These are phyloP conservation scores for Lecanoromycetidae sp. DNA, from an alignment of 2,329 filamentous ascomycete genomes.

Conservation along the genomic window DNA sequence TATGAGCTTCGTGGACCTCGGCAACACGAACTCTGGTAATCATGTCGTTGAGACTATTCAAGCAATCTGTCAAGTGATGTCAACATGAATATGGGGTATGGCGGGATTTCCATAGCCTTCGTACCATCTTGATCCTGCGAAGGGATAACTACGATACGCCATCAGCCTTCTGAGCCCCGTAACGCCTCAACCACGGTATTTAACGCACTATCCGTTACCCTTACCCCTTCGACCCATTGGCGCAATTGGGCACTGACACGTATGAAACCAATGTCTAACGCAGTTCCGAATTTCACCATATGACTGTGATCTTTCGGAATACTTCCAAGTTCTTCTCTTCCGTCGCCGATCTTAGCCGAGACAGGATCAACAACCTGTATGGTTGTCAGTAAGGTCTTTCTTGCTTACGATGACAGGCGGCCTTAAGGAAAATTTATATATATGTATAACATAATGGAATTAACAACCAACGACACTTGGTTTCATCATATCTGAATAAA, in stretches of 20 bases:
- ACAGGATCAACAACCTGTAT: slow-evolving; percentile 12
- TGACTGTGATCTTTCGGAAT: slow-evolving; percentile 15
- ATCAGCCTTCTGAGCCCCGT: neutral
- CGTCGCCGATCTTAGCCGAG: slow-evolving; percentile 17
- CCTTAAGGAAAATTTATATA: too few relatives aligned
- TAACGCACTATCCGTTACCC: neutral
- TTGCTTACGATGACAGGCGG: too few relatives aligned
- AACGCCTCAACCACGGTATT: neutral
- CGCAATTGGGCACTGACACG: slow-evolving; percentile 13
- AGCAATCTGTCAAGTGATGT: neutral
- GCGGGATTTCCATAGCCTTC: neutral
- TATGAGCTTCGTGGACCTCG: slow-evolving; percentile 14
- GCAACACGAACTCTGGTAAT: slow-evolving; percentile 6
- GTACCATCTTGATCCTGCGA: neutral
- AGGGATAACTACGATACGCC: neutral
- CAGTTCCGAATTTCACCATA: slow-evolving; percentile 15
- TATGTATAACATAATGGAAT: too few relatives aligned
- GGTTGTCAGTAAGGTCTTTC: neutral
- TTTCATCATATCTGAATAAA: too few relatives aligned
- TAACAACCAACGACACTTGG: too few relatives aligned
- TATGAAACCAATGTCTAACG: slow-evolving; percentile 13
- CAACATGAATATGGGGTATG: too few relatives aligned
- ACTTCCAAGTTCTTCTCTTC: slow-evolving; percentile 12
- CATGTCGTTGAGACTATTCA: slow-evolving; percentile 5
- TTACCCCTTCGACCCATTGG: slow-evolving; percentile 15